A percentile compares a stretch with the other conserved stretches of the same genome.
phyloP scores from a whole-genome alignment of 305 asterid genomes.

The Fraxinus dipetala region DNA sequence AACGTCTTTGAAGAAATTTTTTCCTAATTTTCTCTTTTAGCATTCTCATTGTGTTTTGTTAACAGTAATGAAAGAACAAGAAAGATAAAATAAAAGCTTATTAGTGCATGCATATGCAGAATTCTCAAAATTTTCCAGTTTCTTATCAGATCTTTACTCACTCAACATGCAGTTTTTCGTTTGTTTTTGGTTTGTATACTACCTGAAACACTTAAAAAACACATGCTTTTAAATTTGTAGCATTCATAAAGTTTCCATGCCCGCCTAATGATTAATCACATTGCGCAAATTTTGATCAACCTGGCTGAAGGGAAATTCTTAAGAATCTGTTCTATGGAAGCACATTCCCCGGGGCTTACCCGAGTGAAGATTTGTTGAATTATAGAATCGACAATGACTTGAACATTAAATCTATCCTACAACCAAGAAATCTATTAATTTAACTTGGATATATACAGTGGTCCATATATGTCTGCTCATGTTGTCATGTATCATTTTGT shows the following conservation, averaged over 20 bases:
- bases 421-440: background rate
- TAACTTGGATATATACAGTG: background rate
- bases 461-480: background rate
- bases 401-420: background rate
- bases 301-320: background rate
- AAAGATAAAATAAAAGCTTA: background rate
- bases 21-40: background rate
- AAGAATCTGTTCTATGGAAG: slow-evolving; percentile 8
- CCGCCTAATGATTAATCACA: slow-evolving; percentile 10
- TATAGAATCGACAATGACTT: background rate
- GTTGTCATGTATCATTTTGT: slow-evolving; percentile 20
- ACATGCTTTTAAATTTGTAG: slow-evolving; percentile 6
- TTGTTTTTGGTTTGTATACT: slow-evolving; percentile 20
- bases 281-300: slow-evolving; percentile 15
- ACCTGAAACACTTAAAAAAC: slow-evolving; percentile 8
- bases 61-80: background rate
- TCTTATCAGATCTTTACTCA: slow-evolving; percentile 1
- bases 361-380: background rate
- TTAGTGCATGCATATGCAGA: slow-evolving; percentile 4
- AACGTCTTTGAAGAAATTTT: background rate
- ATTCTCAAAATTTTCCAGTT: background rate
- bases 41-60: background rate
- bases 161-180: background rate
- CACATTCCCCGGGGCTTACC: slow-evolving; percentile 2
- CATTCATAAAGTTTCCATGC: background rate